Percentiles rank a stretch among this genome's conserved stretches.
These are phyloP conservation scores for Globisporangium rhizosaccharum DNA, from an alignment of 352 stramenopile genomes.

Conservation along the genomic window DNA sequence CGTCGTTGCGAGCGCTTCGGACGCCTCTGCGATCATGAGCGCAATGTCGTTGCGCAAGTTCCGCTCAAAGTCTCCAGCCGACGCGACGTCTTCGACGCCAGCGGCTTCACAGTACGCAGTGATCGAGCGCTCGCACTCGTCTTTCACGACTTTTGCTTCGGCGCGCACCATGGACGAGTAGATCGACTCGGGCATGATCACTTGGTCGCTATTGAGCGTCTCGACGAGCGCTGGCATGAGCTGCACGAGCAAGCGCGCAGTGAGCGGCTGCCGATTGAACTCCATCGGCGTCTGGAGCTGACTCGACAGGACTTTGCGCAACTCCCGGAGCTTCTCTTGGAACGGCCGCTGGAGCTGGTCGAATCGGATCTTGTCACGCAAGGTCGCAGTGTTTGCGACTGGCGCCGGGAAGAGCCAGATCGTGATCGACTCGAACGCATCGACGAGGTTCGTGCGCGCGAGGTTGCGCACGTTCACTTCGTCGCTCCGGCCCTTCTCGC, in stretches of 20 bases:
- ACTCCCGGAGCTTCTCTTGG: slow-evolving; percentile 65
- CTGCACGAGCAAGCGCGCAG: slow-evolving; percentile 59
- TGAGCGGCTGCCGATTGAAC: slow-evolving; percentile 73
- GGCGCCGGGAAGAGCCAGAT: slow-evolving; percentile 84
- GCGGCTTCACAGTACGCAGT: slow-evolving; percentile 58
- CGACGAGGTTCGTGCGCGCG: slow-evolving; percentile 61
- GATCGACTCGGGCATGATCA: slow-evolving; percentile 88
- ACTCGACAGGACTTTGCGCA: slow-evolving; percentile 62
- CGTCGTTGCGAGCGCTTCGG: slow-evolving; percentile 41
- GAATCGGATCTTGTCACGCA: slow-evolving; percentile 82
- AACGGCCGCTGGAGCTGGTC: slow-evolving; percentile 76
- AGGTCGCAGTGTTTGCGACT: slow-evolving; percentile 69
- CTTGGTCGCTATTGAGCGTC: slow-evolving; percentile 80
- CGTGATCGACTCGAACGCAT: slow-evolving; percentile 83
- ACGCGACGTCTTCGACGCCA: slow-evolving; percentile 51
- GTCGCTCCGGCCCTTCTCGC: slow-evolving; percentile 74
- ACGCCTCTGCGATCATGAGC: slow-evolving; percentile 49
- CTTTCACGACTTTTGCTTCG: slow-evolving; percentile 58
- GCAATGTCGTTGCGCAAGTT: slow-evolving; percentile 48
- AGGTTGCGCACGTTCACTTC: slow-evolving; percentile 81
- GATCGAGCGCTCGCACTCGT: slow-evolving; percentile 59
- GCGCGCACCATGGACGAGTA: slow-evolving; percentile 83
- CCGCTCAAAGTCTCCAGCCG: slow-evolving; percentile 50
- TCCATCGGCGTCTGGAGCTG: slow-evolving; percentile 71
- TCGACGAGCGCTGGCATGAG: slow-evolving; percentile 76